Evolutionary conservation across 257 asterid genomes (phyloP), one percentile per base, ranked within the genome.

Genomic region (Oldenlandia corymbosa): DNA sequence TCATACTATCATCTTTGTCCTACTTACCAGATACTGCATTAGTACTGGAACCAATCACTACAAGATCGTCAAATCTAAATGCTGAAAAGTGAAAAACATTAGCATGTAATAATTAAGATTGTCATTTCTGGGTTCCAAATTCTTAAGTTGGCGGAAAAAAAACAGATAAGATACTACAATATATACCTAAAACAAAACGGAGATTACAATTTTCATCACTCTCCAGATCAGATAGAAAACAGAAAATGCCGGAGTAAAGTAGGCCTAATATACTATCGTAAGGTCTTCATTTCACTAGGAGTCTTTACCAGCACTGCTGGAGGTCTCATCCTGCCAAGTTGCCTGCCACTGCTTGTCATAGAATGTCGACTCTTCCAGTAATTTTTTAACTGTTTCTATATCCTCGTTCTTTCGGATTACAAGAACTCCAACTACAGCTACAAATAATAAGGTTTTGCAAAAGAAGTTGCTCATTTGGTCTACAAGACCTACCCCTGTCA

Each of bases 301-400:
- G 39, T 84, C 74, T 60, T 69, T 73, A 36, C 79, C 26, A 52
- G 80, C 26, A 52, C 67, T 73, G 80, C 73, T 68, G 27, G 73
- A 67, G 54, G 64, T 75, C 79, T 79, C 95, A 17, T 91, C 96
- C 65, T 88, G 84, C 98, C 98, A 88, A 51, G 95, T 84, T 50
- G 98, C 96, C 77, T 91, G 96, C 96, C 98, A 91, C 74, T 91
- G 98, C 79, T 85, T 85, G 68, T 88, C 98, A 23, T 91, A 86
- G 69, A 82, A 88, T 0, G 95, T 91, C 1, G 95, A 83, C 77
- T 91, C 98, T 55, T 91, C 95, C 17, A 86, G 37, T 51, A 91
- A 65, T 75, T 82, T 89, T 79, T 90, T 90, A 51, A 93, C 55
- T 1, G 68, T 87, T 41, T 90, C 95, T 30, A 87, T 20, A 74